A percentile compares a stretch with the other conserved stretches of the same genome.
Evolutionary conservation across 371 early-diverging fungal species (phyloP).

Genomic region (Mortierella sp.): DNA sequence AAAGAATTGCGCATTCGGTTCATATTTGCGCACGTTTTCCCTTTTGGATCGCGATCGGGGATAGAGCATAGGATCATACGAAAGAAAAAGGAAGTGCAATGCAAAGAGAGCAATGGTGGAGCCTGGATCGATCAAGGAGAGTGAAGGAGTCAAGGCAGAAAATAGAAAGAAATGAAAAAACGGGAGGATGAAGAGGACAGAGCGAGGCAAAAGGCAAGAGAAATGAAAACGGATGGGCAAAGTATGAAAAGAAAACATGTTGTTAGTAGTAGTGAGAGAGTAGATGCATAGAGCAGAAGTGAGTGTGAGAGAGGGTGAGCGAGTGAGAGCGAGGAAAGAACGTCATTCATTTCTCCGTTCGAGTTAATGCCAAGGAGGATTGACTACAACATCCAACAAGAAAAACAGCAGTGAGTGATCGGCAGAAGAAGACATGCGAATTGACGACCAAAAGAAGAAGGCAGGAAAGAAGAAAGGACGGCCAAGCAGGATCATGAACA

Average conservation of each 20-base stretch:
- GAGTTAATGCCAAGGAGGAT: neutral
- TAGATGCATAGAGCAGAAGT: neutral
- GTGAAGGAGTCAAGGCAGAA: neutral
- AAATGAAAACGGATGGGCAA: neutral
- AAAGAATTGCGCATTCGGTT: neutral
- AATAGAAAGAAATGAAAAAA: neutral
- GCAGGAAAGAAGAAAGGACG: neutral
- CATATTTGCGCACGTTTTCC: neutral
- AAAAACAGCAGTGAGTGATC: neutral
- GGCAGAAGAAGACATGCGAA: neutral
- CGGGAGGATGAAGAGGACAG: neutral
- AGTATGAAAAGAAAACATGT: neutral
- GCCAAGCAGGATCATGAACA: neutral
- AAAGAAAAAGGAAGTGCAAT: neutral
- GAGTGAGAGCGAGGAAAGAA: neutral
- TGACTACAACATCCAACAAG: neutral
- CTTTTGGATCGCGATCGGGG: neutral
- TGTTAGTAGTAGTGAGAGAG: neutral
- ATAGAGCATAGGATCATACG: neutral
- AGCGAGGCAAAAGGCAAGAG: neutral
- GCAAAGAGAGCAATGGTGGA: neutral
- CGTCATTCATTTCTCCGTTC: conserved; percentile 1
- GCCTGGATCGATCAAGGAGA: neutral
- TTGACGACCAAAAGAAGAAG: conserved; percentile 8
- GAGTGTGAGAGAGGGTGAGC: too few species aligned